Conservation (phyloP, 441 rosid genomes). For the Gossypium gossypioides region DNA sequence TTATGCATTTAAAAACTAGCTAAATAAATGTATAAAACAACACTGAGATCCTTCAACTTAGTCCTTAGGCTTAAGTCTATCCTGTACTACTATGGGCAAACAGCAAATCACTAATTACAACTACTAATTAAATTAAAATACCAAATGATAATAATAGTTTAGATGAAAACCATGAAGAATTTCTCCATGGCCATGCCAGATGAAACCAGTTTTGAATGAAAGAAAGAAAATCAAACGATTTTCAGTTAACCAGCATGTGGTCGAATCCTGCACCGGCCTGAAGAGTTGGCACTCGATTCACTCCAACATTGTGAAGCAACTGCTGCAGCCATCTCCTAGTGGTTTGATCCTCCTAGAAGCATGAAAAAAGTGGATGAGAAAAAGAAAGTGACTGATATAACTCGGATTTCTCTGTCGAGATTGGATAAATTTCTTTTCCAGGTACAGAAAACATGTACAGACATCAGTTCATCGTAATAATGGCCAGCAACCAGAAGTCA, state of each 20-base stretch:
- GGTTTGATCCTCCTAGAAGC: slow-evolving; percentile 77
- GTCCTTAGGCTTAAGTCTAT: not conserved
- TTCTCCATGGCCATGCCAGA: not conserved
- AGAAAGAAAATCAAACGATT: not conserved
- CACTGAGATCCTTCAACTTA: not conserved
- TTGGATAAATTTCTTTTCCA: not conserved
- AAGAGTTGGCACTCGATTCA: slow-evolving; percentile 56
- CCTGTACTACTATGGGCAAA: not conserved
- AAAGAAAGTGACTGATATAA: not conserved
- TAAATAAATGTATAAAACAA: not conserved
- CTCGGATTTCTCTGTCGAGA: not conserved
- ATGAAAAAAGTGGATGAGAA: not conserved
- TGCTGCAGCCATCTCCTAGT: slow-evolving; percentile 98
- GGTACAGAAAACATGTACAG: not conserved
- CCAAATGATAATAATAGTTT: not conserved
- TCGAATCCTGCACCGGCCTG: slow-evolving; percentile 76
- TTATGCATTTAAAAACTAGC: not conserved
- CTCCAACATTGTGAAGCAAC: slow-evolving; percentile 78
- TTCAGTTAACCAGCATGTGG: slow-evolving; percentile 70
- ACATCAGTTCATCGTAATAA: not conserved
- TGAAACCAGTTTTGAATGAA: not conserved
- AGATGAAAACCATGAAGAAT: slow-evolving; percentile 1
- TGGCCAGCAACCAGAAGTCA: no score
- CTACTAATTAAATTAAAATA: not conserved
- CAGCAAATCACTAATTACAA: not conserved